Base-by-base conservation (phyloP, 352 stramenopile species). In the Phytophthora podocarpi region DNA sequence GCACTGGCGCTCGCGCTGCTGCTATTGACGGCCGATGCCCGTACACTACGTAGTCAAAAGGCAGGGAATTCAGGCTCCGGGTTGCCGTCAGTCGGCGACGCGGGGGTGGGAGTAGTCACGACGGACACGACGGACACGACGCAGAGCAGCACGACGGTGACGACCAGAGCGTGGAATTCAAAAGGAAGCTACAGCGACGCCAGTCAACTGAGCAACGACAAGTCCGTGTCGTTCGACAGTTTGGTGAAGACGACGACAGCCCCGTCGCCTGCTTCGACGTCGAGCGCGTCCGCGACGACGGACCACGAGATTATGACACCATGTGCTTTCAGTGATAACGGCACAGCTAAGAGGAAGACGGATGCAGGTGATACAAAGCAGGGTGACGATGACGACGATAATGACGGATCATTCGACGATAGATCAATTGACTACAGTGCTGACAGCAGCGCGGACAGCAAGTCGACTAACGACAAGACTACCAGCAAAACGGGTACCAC, bases 221-320 rank as follows among this genome's bases (percentile, higher is more conserved):
- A 67, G 20, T 59, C 42, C 15, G 42, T 74, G 23, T 60, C 59
- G 1, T 74, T 74, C 36, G 26, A 54, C 36, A 67, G 51, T 37
- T 39, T 65, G 11, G 46, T 61, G 10, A 53, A 49, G 13, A 51
- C 42, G 15, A 54, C 39, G 4, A 40, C 49, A 20, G 24, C 56
- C n/a, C 34, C 56, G 24, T 7, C 24, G 16, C 26, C 18, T 12
- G 5, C 21, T 32, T 31, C 13, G 9, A 26, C 20, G n/a, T 50
- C 41, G 15, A 60, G 41, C 35, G 4, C 3, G 16, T 61, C 49
- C 3, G 21, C 3, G 10, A 35, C 45, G 8, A 24, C 9, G 24
- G 46, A 60, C 40, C 8, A 37, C 1, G 53, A 59, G 5, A 30
- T 50, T 35, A 34, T 32, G 30, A 50, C 26, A 1, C 28, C 34